Evolutionary conservation across 2,329 filamentous ascomycete genomes (phyloP), one percentile per base, ranked within the genome.

Genomic region (Paradendryphiella salina): DNA sequence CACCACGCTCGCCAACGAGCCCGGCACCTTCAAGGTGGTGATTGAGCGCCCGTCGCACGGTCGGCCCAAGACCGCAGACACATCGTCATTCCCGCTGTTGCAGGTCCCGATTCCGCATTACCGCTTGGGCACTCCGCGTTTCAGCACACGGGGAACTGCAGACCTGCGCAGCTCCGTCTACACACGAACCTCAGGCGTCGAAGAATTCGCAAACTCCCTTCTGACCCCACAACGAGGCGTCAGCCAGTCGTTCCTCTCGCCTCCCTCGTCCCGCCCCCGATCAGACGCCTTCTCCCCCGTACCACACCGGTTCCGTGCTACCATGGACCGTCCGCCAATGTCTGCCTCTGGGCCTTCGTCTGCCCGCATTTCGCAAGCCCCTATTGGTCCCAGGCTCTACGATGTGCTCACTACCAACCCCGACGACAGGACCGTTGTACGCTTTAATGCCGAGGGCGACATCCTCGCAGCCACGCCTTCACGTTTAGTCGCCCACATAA

Each of bases 401-500:
- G 90, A 96, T 69, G 77, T 80, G 4, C 80, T 97, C 50, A 89
- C 89, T 5, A 85, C 87, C 59, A 87, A 90, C 59, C 90, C 93
- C 39, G 89, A 97, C 70, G 85, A 96, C 68, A 82, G 83, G 38
- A 79, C 86, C 1, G 85, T 96, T 50, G 93, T 99, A 17, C 87
- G 90, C 50, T 96, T 95, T 71, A 86, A 89, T 14, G 73, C 85
- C 3, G 84, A 84, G 9, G 85, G 86, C 40, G 83, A 90, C 34
- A 92, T 99, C 15, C 87, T 86, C 23, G 94, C 94, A 28, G 94
- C 94, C 11, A 96, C 91, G 0, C 91, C 93, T 1, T 86, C 92
- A 3, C 87, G 94, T 10, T 84, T 99, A 31, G 89, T 99, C 41
- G 92, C 93, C 10, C 92, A 99, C 74, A 96, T 99, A 57, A 97